Conservation (phyloP, 2,329 filamentous ascomycete genomes). For the Colletotrichum sublineola region DNA sequence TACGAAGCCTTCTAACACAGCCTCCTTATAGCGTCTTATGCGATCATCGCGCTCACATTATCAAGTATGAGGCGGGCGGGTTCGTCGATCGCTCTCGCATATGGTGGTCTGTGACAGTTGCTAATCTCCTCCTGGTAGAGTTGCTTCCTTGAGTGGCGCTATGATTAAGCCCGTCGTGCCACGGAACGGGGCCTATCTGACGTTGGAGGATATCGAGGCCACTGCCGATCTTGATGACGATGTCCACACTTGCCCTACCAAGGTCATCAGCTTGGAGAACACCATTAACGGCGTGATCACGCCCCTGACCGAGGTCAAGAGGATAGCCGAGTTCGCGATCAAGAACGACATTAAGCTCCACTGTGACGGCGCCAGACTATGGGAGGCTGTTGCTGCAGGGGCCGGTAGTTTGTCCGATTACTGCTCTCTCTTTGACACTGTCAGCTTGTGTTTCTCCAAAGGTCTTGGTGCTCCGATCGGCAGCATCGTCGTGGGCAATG, state of each 20-base stretch:
- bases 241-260: conserved; percentile 83
- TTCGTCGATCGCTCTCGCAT: conserved; percentile 48
- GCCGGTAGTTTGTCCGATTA: conserved; percentile 77
- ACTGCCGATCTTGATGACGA: conserved; percentile 76
- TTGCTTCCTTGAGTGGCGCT: conserved; percentile 79
- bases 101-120: not conserved
- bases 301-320: conserved; percentile 77
- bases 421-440: conserved; percentile 77
- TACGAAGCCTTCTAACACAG: conserved; percentile 81
- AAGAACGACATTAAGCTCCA: conserved; percentile 76
- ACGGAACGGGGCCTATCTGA: conserved; percentile 79
- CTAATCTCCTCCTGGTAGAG: conserved; percentile 60
- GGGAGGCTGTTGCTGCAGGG: conserved; percentile 82
- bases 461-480: conserved; percentile 86
- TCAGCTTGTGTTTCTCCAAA: conserved; percentile 86
- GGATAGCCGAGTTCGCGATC: conserved; percentile 79
- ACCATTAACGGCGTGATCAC: conserved; percentile 84
- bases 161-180: conserved; percentile 76
- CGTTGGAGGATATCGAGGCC: conserved; percentile 80
- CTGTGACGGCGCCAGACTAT: conserved; percentile 83
- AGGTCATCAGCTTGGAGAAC: conserved; percentile 87
- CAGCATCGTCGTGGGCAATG: conserved; percentile 74
- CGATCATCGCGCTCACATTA: conserved; percentile 83
- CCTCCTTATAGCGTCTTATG: conserved; percentile 86
- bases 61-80: conserved; percentile 75